These are phyloP conservation scores for Fusarium udum DNA, from an alignment of 2,329 filamentous ascomycete species.

Conservation along the genomic window DNA sequence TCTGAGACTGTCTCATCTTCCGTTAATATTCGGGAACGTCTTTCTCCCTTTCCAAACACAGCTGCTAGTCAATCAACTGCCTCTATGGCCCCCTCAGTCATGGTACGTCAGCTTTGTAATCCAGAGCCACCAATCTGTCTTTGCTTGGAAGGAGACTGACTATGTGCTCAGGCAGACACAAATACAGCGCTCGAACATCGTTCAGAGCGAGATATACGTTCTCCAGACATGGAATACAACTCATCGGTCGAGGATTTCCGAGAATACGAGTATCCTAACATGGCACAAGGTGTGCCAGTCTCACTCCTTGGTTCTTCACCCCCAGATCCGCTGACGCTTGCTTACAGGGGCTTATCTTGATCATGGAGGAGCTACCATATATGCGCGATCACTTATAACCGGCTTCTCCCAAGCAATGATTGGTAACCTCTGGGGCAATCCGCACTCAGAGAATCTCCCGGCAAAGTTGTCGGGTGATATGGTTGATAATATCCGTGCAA, in stretches of 20 bases:
- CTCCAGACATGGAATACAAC: slow-evolving; percentile 39
- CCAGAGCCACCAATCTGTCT: not conserved
- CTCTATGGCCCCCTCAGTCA: slow-evolving; percentile 22
- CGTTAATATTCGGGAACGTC: not conserved
- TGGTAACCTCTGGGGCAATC: slow-evolving; percentile 71
- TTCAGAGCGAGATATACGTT: slow-evolving; percentile 5
- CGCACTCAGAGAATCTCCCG: slow-evolving; percentile 70
- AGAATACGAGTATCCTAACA: slow-evolving; percentile 43
- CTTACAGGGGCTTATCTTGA: slow-evolving; percentile 60
- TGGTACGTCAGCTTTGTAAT: slow-evolving; percentile 25
- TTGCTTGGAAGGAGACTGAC: not conserved
- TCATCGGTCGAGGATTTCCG: slow-evolving; percentile 38
- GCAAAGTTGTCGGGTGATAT: slow-evolving; percentile 66
- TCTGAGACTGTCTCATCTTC: not conserved
- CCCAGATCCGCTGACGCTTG: slow-evolving; percentile 4
- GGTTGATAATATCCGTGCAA: slow-evolving; percentile 64
- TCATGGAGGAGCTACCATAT: slow-evolving; percentile 66
- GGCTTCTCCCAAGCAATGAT: slow-evolving; percentile 65
- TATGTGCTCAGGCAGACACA: slow-evolving; percentile 15
- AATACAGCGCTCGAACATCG: slow-evolving; percentile 13
- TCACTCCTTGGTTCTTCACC: not conserved
- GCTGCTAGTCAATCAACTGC: not conserved
- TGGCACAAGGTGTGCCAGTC: slow-evolving; percentile 37
- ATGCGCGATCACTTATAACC: slow-evolving; percentile 66
- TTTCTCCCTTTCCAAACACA: not conserved